Evolutionary conservation across 495 filamentous ascomycete genomes (phyloP).

Genomic region (Bathelium albidoporum): DNA sequence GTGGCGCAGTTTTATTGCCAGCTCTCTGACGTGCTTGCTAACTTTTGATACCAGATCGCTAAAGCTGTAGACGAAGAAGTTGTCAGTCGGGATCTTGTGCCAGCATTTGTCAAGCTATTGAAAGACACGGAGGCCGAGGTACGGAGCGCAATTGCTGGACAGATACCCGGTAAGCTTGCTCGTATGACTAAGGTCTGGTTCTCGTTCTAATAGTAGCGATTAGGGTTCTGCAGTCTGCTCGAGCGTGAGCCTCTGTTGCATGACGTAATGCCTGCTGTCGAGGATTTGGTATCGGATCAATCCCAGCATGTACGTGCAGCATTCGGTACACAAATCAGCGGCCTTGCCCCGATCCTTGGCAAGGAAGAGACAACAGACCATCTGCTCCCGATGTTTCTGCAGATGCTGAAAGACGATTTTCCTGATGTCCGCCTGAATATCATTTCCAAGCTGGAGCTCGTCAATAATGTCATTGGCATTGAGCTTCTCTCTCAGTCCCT

Average conservation of each 20-base stretch:
- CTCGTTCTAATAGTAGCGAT: conserved; percentile 8
- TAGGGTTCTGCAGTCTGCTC: conserved; percentile 83
- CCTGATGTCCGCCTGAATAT: conserved; percentile 96
- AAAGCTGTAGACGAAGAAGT: conserved; percentile 98
- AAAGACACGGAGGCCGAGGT: conserved; percentile 98
- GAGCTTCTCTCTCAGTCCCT: conserved; percentile 93
- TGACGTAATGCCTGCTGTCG: conserved; percentile 93
- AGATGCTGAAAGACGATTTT: conserved; percentile 99
- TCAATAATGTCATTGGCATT: conserved; percentile 99
- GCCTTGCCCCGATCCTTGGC: conserved; percentile 89
- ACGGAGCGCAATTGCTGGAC: conserved; percentile 89
- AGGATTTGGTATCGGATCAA: conserved; percentile 88
- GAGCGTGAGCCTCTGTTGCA: conserved; percentile 81
- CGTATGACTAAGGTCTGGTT: neutral
- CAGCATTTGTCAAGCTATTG: conserved; percentile 91
- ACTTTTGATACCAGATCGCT: conserved; percentile 54
- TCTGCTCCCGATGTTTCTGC: conserved; percentile 95
- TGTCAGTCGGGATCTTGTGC: conserved; percentile 83
- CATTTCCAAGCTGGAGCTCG: conserved; percentile 93
- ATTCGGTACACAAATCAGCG: conserved; percentile 92
- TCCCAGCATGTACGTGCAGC: conserved; percentile 96
- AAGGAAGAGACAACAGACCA: conserved; percentile 97
- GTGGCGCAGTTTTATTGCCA: conserved; percentile 33
- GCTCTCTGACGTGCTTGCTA: neutral
- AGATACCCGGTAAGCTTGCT: conserved; percentile 67